Conservation (phyloP, 2,329 filamentous ascomycete species). For the Diaporthe vaccinii region DNA sequence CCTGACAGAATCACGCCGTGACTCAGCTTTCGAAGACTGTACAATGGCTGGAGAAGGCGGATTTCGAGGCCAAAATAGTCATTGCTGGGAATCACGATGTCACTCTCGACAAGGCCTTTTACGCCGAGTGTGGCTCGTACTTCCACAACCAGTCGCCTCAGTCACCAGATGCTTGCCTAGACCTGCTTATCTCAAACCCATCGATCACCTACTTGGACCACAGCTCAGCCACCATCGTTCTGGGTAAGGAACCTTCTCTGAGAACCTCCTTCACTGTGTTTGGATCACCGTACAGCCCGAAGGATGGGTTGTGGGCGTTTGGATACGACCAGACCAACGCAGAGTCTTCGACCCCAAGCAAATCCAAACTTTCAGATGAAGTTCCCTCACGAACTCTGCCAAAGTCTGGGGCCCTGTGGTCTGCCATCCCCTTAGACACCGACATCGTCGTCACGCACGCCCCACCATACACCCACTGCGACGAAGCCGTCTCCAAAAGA, state of each 20-base stretch:
- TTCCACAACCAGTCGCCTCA: constrained; percentile 71
- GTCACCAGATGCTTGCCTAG: constrained; percentile 65
- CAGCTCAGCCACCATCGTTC: constrained; percentile 63
- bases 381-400: background rate
- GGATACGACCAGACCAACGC: constrained; percentile 61
- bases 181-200: constrained; percentile 65
- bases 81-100: constrained; percentile 83
- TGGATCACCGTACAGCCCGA: constrained; percentile 77
- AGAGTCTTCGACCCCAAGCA: constrained; percentile 14
- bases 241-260: constrained; percentile 68
- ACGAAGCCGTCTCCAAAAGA: constrained; percentile 57
- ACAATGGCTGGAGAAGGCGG: constrained; percentile 75
- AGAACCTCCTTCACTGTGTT: constrained; percentile 76
- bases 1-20: background rate
- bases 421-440: constrained; percentile 69
- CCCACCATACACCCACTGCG: constrained; percentile 72
- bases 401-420: constrained; percentile 64
- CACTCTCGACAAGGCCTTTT: constrained; percentile 76
- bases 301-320: constrained; percentile 74
- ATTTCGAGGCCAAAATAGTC: constrained; percentile 79
- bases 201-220: constrained; percentile 77
- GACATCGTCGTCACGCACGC: constrained; percentile 81
- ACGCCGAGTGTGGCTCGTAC: constrained; percentile 62
- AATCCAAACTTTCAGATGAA: background rate
- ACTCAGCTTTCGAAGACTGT: constrained; percentile 69